phyloP scores from a whole-genome alignment of 1,284 basidiomycete species.

The Neotropicomus parvogracilis region DNA sequence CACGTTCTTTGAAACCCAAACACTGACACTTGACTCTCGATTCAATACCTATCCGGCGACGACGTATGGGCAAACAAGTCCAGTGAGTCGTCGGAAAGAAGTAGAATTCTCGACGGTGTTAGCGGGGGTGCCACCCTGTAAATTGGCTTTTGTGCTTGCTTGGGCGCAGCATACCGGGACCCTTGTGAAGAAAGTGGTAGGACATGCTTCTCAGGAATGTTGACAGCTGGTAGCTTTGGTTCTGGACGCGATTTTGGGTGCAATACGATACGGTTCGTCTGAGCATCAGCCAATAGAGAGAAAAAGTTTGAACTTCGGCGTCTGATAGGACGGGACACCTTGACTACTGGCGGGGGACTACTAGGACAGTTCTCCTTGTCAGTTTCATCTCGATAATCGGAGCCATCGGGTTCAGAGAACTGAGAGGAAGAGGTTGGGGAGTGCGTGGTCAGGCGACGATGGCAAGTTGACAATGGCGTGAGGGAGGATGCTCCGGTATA shows the following conservation, averaged over 20 bases:
- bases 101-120: constrained; percentile 10
- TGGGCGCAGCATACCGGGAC: constrained; percentile 7
- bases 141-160: constrained; percentile 13
- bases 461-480: constrained; percentile 2
- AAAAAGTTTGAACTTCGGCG: constrained; percentile 34
- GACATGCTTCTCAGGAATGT: constrained; percentile 18
- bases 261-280: constrained; percentile 39
- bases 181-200: constrained; percentile 16
- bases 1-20: not conserved
- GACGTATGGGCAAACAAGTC: constrained; percentile 46
- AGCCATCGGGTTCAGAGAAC: constrained; percentile 21
- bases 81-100: constrained; percentile 48
- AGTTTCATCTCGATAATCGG: constrained; percentile 22
- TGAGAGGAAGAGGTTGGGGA: constrained; percentile 15
- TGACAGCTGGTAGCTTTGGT: constrained; percentile 6
- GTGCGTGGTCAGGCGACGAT: constrained; percentile 5
- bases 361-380: constrained; percentile 30
- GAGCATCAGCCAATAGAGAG: constrained; percentile 46
- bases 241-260: constrained; percentile 23
- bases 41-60: constrained; percentile 28
- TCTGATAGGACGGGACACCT: constrained; percentile 6
- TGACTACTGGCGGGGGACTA: constrained; percentile 2
- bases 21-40: not conserved
- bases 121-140: constrained; percentile 5
- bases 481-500: not conserved